Base-by-base conservation (phyloP, 192 early-diverging fungal genomes). In the Dispira simplex region DNA sequence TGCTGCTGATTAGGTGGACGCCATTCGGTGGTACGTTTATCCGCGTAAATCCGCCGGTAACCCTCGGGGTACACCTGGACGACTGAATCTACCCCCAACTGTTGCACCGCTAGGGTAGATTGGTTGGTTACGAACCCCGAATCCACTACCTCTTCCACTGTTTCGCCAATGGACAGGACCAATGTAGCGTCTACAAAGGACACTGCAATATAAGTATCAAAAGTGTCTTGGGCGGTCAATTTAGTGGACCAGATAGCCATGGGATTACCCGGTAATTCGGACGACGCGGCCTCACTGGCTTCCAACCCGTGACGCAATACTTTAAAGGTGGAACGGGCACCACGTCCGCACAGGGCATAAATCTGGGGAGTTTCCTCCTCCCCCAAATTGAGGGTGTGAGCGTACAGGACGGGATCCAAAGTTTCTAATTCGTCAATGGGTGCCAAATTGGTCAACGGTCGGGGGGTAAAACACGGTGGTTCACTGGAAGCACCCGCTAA, bases 331-430 rank as follows among this genome's bases (percentile, higher is more conserved):
- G 89, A 86, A 39, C 82, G 72, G 11, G 86, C 74, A 3, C 92
- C 90, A 32, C 83, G 79, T 9, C 97, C 97, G 70, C 89, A 87
- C 20, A 94, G 65, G 10, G 87, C 81, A 68, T 93, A 99, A 44
- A 99, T 83, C 75, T 98, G 95, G 39, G 97, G 95, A 3, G 90
- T 85, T 28, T 92, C 90, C 58, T 98, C 97, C 16, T 87, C 84
- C 0, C 88, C 81, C 27, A 98, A 73, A 66, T 98, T 96, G n/a
- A 87, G 65, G 13, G 95, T 85, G 67, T 86, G 88, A 44, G 88
- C 79, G 59, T 90, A 85, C 48, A 91, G 80, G 45, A 99, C 67
- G 6, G 95, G 93, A 43, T 83, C 70, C 46, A 90, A 64, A 23
- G 86, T 85, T 43, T 93, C 88, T 53, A 95, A 68, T 70, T 95